Percentiles rank a stretch among this genome's conserved stretches.
These are phyloP conservation scores for Tricholoma sp. DNA, from an alignment of 768 basidiomycete genomes.

Conservation along the genomic window DNA sequence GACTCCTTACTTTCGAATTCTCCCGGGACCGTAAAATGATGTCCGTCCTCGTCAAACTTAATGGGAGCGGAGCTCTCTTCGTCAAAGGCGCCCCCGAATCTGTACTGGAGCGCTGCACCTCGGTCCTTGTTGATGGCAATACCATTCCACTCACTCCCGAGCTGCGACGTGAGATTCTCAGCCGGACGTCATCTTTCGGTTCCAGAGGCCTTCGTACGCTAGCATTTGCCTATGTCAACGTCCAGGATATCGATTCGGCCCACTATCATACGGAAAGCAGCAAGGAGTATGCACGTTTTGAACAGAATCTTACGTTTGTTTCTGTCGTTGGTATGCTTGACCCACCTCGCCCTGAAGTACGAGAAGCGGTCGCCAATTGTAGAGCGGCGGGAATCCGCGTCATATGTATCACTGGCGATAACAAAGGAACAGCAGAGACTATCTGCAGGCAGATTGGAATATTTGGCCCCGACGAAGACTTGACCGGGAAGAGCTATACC, in stretches of 20 bases:
- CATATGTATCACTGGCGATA: slow-evolving; percentile 97
- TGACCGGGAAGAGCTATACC: slow-evolving; percentile 94
- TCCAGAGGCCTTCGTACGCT: slow-evolving; percentile 83
- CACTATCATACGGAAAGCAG: slow-evolving; percentile 81
- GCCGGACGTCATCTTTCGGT: slow-evolving; percentile 70
- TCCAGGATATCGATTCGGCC: slow-evolving; percentile 66
- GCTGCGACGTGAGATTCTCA: slow-evolving; percentile 56
- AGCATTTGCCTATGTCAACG: slow-evolving; percentile 83
- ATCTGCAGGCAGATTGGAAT: slow-evolving; percentile 97
- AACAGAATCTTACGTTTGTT: slow-evolving; percentile 89
- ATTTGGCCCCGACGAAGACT: slow-evolving; percentile 79
- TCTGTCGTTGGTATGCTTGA: slow-evolving; percentile 97
- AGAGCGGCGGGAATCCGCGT: slow-evolving; percentile 91
- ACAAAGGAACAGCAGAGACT: slow-evolving; percentile 95
- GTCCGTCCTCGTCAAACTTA: slow-evolving; percentile 84
- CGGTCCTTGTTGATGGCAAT: slow-evolving; percentile 60
- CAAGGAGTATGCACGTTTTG: slow-evolving; percentile 84
- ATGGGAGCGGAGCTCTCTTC: slow-evolving; percentile 71
- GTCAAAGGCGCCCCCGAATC: slow-evolving; percentile 97
- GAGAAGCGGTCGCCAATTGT: slow-evolving; percentile 83
- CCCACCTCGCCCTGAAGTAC: slow-evolving; percentile 93
- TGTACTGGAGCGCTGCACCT: slow-evolving; percentile 84
- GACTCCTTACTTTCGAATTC: slow-evolving; percentile 95
- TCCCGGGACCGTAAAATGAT: slow-evolving; percentile 98
- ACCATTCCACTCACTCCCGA: slow-evolving; percentile 59